Base-by-base conservation (phyloP, 1,284 basidiomycete genomes). In the Sphaerobolus stellatus region DNA sequence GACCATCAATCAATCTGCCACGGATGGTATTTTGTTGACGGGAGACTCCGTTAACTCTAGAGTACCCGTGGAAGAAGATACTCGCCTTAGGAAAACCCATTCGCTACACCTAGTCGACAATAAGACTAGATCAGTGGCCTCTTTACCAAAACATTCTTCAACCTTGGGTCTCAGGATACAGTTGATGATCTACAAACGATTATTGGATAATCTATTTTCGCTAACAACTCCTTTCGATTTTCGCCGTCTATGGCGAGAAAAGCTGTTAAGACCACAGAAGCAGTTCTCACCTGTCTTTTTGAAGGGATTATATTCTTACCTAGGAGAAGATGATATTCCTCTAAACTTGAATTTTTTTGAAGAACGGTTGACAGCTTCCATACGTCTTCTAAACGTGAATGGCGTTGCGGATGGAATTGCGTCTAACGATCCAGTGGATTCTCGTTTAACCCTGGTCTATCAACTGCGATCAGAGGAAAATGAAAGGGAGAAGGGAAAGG, bases 151-250 rank as follows among this genome's bases (percentile, higher is more conserved):
- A 9, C 75, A 83, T 16, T 77, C 78, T 43, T 89, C 93, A 63
- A 78, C 83, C 0, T 64, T 81, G 14, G 71, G 82, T 1, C 81
- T 90, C 0, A 80, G 81, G 18, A 71, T 92, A 18, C 92, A 94
- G 66, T 77, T 94, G 4, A 93, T 93, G 90, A 68, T 92, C 29
- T 94, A 94, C 68, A 82, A 86, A 63, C 84, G 84, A 48, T 79
- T 94, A 41, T 72, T 94, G 13, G 77, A 78, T 36, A 70, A 67
- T 18, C 70, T 88, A 13, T 64, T 86, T 16, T 66, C 75, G 3
- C 66, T 69, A 0, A 63, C 73, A 27, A 38, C 57, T 25, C 67
- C 72, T 2, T 77, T 84, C 58, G 75, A 86, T 59, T 89, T 88
- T 61, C 47, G 64, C 20, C 54, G 62, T 0, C 59, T 90, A 11